These are phyloP conservation scores for Dillenia suffruticosa DNA, from an alignment of 164 flowering plant genomes.

Conservation along the genomic window DNA sequence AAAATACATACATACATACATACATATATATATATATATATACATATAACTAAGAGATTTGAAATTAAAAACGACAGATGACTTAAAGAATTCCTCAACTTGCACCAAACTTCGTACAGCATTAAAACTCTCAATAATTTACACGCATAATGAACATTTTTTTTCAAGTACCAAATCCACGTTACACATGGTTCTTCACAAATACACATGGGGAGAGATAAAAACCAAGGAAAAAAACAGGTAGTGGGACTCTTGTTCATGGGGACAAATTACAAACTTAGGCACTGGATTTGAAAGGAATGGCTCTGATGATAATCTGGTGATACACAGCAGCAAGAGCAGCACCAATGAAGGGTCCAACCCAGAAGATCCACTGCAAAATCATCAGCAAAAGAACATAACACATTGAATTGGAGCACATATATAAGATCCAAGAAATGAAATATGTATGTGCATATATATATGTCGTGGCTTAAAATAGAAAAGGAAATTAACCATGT, in stretches of 20 bases:
- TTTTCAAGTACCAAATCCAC: not conserved
- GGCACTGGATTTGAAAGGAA: conserved; percentile 55
- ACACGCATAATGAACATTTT: conserved; percentile 17
- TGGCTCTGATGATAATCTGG: conserved; percentile 63
- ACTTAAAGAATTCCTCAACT: not conserved
- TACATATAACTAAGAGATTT: too few species aligned
- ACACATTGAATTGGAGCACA: not conserved
- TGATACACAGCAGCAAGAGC: conserved; percentile 71
- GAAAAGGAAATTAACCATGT: conserved; percentile 5
- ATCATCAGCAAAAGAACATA: not conserved
- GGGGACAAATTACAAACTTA: conserved; percentile 4
- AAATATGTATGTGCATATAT: conserved; percentile 19
- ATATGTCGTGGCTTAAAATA: too few species aligned
- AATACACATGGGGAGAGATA: conserved; percentile 2
- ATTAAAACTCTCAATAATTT: conserved; percentile 13
- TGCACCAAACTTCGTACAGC: conserved; percentile 3
- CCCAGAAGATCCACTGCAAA: conserved; percentile 75
- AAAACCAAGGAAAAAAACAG: not conserved
- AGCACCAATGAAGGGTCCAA: conserved; percentile 77
- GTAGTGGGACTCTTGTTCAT: not conserved
- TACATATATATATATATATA: too few species aligned
- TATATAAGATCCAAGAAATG: not conserved
- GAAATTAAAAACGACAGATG: too few species aligned
- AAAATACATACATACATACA: too few species aligned
- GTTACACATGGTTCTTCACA: not conserved